These are phyloP conservation scores for Byssoonygena ceratinophila DNA, from an alignment of 2,329 filamentous ascomycete species.

Conservation along the genomic window DNA sequence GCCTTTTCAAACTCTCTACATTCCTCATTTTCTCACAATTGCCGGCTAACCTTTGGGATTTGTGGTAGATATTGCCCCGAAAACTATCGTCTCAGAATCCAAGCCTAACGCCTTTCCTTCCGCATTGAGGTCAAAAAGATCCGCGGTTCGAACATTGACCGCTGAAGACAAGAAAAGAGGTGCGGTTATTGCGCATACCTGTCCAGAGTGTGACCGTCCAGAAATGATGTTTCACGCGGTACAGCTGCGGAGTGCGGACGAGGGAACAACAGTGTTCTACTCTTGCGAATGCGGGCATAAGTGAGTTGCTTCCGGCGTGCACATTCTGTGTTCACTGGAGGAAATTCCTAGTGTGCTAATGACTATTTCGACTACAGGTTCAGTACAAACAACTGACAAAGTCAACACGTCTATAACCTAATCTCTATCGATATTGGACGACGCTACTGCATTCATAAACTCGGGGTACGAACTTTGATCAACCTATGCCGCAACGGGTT, in stretches of 20 bases:
- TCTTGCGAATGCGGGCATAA: slow-evolving; percentile 77
- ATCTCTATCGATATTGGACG: not conserved
- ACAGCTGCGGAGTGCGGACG: slow-evolving; percentile 84
- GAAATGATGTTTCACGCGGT: slow-evolving; percentile 77
- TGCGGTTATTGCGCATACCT: slow-evolving; percentile 57
- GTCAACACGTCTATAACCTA: not conserved
- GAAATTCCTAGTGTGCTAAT: not conserved
- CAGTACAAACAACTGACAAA: slow-evolving; percentile 23
- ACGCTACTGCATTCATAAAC: not conserved
- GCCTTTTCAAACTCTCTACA: not conserved
- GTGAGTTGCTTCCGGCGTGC: slow-evolving; percentile 41
- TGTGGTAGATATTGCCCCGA: slow-evolving; percentile 58
- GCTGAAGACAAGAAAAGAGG: slow-evolving; percentile 67
- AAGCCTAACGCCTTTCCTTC: slow-evolving; percentile 87
- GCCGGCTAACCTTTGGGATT: slow-evolving; percentile 6
- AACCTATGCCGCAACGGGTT: slow-evolving; percentile 21
- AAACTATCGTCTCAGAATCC: slow-evolving; percentile 69
- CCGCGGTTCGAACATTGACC: slow-evolving; percentile 72
- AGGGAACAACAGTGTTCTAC: slow-evolving; percentile 88
- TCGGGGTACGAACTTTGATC: not conserved
- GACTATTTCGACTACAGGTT: slow-evolving; percentile 19
- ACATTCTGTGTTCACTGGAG: not conserved
- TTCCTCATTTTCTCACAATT: not conserved
- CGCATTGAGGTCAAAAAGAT: slow-evolving; percentile 70
- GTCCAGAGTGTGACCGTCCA: slow-evolving; percentile 67